Base-by-base conservation (phyloP, 2,329 filamentous ascomycete species). In the Pezizomycotina sp. region DNA sequence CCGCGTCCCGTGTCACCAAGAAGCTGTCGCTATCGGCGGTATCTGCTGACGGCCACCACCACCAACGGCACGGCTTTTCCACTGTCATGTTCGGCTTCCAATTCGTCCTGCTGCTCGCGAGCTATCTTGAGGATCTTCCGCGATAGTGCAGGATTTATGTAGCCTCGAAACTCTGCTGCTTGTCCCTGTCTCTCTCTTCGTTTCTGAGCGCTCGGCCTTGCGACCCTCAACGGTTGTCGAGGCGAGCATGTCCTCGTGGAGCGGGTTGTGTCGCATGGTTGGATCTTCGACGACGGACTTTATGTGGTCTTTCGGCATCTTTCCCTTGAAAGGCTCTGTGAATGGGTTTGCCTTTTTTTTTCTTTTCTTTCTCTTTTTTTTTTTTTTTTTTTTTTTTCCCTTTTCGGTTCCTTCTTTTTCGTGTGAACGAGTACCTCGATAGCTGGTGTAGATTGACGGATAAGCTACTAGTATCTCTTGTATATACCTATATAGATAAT, bases 41-140 rank as follows among this genome's bases (percentile, higher is more conserved):
- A n/a, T n/a, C n/a, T n/a, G n/a, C n/a, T n/a, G n/a, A n/a, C n/a
- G n/a, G n/a, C n/a, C n/a, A n/a, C n/a, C n/a, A n/a, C n/a, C n/a
- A n/a, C n/a, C n/a, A n/a, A n/a, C n/a, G 46, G 34, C 47, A 44
- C 9, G 46, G 38, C 22, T 41, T 27, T 13, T 44, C 44, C 15
- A 44, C 31, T 7, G 37, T 27, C 32, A 32, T 43, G 31, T 39
- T 43, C 14, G n/a, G 32, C 43, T 14, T 47, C 42, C 10, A 48
- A 36, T 12, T 44, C 46, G 20, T 48, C 44, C 27, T 49, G 47
- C 20, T 39, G 37, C 20, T 92, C 81, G 52, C 84, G 78, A 36
- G 86, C 86, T 51, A 95, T 81, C 48, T 78, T 72, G 43, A 98
- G 56, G 55, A 98, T 98, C 52, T 81, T 83, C 50, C 75, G 70